Conservation (phyloP, 2,329 filamentous ascomycete species). For the Phyllosticta citrichinensis region DNA sequence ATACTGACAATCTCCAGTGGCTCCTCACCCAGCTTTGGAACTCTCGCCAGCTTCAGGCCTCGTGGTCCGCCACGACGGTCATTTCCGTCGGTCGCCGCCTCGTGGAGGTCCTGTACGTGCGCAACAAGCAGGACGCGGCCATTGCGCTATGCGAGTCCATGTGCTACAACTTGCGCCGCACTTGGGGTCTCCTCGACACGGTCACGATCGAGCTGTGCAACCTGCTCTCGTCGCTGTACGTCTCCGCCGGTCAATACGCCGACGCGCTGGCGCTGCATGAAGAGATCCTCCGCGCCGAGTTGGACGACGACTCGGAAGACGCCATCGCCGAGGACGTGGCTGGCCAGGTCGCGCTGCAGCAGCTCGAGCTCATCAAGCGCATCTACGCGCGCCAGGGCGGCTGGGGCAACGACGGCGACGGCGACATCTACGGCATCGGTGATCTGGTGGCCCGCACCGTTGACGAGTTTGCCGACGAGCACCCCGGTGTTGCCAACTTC, state of each 20-base stretch:
- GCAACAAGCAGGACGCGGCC: conserved; percentile 32
- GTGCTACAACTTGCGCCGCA: conserved; percentile 45
- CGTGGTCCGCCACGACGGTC: conserved; percentile 30
- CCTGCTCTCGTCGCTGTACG: conserved; percentile 42
- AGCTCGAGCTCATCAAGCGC: conserved; percentile 26
- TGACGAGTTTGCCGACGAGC: conserved; percentile 24
- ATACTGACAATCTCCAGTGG: conserved; percentile 13
- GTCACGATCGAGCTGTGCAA: conserved; percentile 41
- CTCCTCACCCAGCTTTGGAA: conserved; percentile 29
- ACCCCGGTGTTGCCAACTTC: conserved; percentile 19
- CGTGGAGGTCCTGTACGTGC: conserved; percentile 43
- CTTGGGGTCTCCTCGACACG: conserved; percentile 39
- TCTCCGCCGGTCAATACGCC: conserved; percentile 29
- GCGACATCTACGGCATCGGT: conserved; percentile 38
- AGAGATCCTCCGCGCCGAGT: conserved; percentile 24
- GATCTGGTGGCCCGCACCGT: conserved; percentile 37
- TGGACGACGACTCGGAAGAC: conserved; percentile 16
- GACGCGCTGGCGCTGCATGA: conserved; percentile 22
- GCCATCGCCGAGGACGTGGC: conserved; percentile 16
- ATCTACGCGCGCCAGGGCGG: conserved; percentile 33
- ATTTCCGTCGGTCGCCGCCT: conserved; percentile 44
- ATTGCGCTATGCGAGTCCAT: conserved; percentile 42
- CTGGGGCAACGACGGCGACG: conserved; percentile 37
- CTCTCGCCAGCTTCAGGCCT: conserved; percentile 23
- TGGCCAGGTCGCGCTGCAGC: conserved; percentile 21